Percentiles rank a stretch among this genome's conserved stretches.
Evolutionary conservation across 225 moss, liverwort and hornwort species (phyloP).

Genomic region (Marchantia polymorpha): DNA sequence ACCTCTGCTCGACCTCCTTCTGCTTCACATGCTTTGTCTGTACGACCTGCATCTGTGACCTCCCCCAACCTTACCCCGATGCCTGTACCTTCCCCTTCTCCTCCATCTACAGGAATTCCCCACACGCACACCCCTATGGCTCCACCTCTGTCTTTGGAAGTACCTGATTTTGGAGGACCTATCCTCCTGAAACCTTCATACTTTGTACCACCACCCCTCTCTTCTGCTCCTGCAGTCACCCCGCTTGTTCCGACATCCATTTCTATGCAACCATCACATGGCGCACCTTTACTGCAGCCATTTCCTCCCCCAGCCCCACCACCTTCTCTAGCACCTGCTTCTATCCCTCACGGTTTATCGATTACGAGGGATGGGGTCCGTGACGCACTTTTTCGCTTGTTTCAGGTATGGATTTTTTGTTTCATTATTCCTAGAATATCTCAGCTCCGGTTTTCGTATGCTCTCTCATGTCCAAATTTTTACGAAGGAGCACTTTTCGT

Average conservation of each 20-base stretch:
- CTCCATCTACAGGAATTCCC: conserved; percentile 48
- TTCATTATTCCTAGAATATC: too few species aligned
- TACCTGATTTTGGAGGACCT: conserved; percentile 53
- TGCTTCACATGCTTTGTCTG: conserved; percentile 54
- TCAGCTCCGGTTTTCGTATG: too few species aligned
- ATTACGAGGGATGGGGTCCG: conserved; percentile 95
- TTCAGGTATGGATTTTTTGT: conserved; percentile 53
- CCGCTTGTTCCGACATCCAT: conserved; percentile 57
- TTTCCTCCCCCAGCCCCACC: conserved; percentile 97
- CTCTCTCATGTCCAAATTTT: too few species aligned
- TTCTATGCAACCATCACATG: conserved; percentile 78
- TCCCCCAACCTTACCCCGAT: conserved; percentile 63
- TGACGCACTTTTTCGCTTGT: conserved; percentile 73
- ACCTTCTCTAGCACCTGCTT: conserved; percentile 72
- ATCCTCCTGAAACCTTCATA: conserved; percentile 87
- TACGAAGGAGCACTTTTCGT: too few species aligned
- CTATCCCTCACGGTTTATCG: conserved; percentile 62
- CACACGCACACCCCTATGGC: conserved; percentile 58
- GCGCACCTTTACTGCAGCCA: conserved; percentile 88
- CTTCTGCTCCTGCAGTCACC: conserved; percentile 44
- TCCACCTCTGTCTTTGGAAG: conserved; percentile 60
- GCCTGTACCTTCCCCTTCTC: conserved; percentile 65
- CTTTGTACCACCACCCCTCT: conserved; percentile 80
- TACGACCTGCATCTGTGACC: conserved; percentile 50
- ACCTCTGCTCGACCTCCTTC: conserved; percentile 56